These are phyloP conservation scores for Umbelopsis sp. DNA, from an alignment of 371 early-diverging fungal species.

Conservation along the genomic window DNA sequence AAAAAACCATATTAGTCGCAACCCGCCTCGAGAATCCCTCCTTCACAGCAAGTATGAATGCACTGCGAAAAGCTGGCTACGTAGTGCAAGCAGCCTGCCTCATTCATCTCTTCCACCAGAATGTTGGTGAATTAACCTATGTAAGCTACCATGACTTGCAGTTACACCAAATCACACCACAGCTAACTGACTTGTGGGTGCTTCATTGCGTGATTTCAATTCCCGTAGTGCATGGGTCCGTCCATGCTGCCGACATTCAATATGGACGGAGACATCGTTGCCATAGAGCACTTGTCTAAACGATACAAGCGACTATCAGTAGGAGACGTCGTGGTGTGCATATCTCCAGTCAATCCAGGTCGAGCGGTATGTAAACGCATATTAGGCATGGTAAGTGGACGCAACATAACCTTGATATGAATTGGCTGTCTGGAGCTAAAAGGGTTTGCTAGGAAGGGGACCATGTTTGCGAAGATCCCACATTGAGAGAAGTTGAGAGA, in stretches of 20 bases:
- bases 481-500: conserved; percentile 39
- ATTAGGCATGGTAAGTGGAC: conserved; percentile 65
- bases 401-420: background rate
- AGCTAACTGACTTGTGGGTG: background rate
- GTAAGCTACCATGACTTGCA: conserved; percentile 37
- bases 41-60: conserved; percentile 24
- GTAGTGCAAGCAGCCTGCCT: conserved; percentile 61
- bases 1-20: background rate
- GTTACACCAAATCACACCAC: background rate
- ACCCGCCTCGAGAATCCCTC: conserved; percentile 19
- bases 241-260: conserved; percentile 87
- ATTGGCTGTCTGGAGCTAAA: background rate
- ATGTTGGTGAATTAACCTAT: conserved; percentile 72
- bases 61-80: conserved; percentile 30
- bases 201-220: too few species aligned
- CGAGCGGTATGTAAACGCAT: conserved; percentile 77
- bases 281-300: conserved; percentile 66
- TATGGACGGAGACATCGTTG: conserved; percentile 68
- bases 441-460: conserved; percentile 66
- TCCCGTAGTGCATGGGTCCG: conserved; percentile 74
- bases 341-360: conserved; percentile 68
- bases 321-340: conserved; percentile 79
- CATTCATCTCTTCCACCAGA: conserved; percentile 63
- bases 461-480: conserved; percentile 70
- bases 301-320: conserved; percentile 53